phyloP scores from a whole-genome alignment of 805 yeast genomes.

The Ogataea naganishii region DNA sequence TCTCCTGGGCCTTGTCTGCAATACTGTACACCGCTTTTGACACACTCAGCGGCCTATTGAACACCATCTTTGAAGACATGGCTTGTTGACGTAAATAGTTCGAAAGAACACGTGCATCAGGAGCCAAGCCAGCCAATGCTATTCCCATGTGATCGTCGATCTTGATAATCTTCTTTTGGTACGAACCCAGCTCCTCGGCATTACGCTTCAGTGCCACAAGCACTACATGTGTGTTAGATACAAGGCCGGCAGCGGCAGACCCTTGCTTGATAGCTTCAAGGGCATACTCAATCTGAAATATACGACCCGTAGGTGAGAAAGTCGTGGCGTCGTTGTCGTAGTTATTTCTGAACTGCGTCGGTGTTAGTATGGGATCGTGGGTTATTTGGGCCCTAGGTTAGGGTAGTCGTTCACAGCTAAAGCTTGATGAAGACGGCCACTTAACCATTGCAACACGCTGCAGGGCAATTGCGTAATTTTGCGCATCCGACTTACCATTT shows the following conservation, averaged over 20 bases:
- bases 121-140: conserved; percentile 95
- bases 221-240: conserved; percentile 81
- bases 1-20: conserved; percentile 95
- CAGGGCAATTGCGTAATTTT: too few species aligned
- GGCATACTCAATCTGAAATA: conserved; percentile 86
- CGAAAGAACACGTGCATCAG: conserved; percentile 92
- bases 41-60: conserved; percentile 76
- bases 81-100: conserved; percentile 88
- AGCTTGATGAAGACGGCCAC: too few species aligned
- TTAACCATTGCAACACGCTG: too few species aligned
- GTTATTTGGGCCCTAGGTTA: too few species aligned
- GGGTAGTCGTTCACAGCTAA: too few species aligned
- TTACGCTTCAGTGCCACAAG: conserved; percentile 91
- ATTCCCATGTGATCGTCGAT: conserved; percentile 92
- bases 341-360: conserved; percentile 94
- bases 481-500: too few species aligned
- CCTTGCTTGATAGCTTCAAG: conserved; percentile 97
- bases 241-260: conserved; percentile 91
- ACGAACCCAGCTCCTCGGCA: conserved; percentile 95
- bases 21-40: conserved; percentile 76
- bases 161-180: conserved; percentile 87
- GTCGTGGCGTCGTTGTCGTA: conserved; percentile 98
- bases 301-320: conserved; percentile 89
- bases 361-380: too few species aligned
- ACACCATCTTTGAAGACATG: conserved; percentile 76